Conservation (phyloP, 306 rosid genomes). For the Ochetophila trinervis region DNA sequence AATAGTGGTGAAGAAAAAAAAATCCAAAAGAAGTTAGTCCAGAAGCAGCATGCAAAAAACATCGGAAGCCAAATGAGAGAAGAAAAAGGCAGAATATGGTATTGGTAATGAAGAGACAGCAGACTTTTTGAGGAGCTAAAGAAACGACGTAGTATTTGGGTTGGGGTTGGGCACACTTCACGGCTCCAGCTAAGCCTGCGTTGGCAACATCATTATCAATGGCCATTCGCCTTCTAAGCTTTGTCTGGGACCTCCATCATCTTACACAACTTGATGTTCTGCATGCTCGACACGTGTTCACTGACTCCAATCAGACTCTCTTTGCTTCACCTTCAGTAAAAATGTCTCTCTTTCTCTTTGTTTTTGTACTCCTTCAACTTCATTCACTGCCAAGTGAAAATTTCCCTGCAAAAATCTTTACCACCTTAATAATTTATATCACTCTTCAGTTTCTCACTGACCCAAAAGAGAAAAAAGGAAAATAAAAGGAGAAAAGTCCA, state of each 20-base stretch:
- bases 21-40: too few species aligned
- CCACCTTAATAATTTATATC: slow-evolving; percentile 23
- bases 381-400: slow-evolving; percentile 22
- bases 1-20: too few species aligned
- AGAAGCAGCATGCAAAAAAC: neutral
- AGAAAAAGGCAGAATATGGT: neutral
- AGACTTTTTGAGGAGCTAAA: neutral
- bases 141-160: slow-evolving; percentile 19
- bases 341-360: neutral
- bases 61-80: neutral
- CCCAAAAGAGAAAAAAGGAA: neutral
- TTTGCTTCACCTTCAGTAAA: neutral
- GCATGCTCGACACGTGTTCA: slow-evolving; percentile 53
- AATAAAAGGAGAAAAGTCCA: too few species aligned
- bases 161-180: neutral
- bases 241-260: slow-evolving; percentile 8
- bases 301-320: slow-evolving; percentile 7
- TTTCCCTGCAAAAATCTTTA: slow-evolving; percentile 41
- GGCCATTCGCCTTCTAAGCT: slow-evolving; percentile 6
- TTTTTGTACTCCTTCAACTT: neutral
- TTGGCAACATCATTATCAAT: slow-evolving; percentile 59
- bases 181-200: slow-evolving; percentile 50
- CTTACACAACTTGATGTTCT: slow-evolving; percentile 18
- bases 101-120: too few species aligned
- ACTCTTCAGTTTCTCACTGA: slow-evolving; percentile 8